Base-by-base conservation (phyloP, 345 rosid genomes). In the Nephelium lappaceum region DNA sequence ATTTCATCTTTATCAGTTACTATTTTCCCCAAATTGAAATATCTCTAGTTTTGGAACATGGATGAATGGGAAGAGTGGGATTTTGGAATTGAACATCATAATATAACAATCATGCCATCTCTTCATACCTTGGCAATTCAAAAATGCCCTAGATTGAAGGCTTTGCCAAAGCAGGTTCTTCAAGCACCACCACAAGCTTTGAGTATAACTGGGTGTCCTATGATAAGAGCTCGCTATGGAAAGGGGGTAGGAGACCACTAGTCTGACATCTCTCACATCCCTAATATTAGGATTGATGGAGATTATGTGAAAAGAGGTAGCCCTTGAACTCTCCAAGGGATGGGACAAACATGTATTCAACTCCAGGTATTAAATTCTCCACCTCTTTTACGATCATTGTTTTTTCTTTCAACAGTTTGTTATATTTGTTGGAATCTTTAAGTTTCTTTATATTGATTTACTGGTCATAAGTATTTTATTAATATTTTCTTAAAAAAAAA, bases 391-490 rank as follows among this genome's bases (percentile, higher is more conserved):
- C 36, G 36, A 0, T 31, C 36, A 4, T 31, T 31, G 36, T 31
- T 31, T 31, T 31, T 31, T 31, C 36, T 31, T 31, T 31, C 36
- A 31, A 31, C 36, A 31, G 36, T 27, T 75, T 92, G 83, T 93
- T 95, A 93, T 85, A 71, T n/a, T 45, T 41, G 43, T 41, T 1
- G 1, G n/a, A 53, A 53, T 5, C n/a, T 53, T 1, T 31, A 1
- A 31, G 3, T 31, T 4, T 31, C 36, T 31, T 31, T 31, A 31
- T 31, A 2, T 31, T 31, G 2, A 31, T 31, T 31, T 4, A 31
- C 36, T 31, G 36, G 36, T 31, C 3, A 1, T 2, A 2, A n/a
- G n/a, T n/a, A n/a, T n/a, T n/a, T n/a, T n/a, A n/a, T n/a, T n/a
- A n/a, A n/a, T n/a, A n/a, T n/a, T n/a, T n/a, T n/a, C n/a, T n/a